Evolutionary conservation across 2,329 filamentous ascomycete species (phyloP), one percentile per base, ranked within the genome.

Genomic region (Colletotrichum falcatum): DNA sequence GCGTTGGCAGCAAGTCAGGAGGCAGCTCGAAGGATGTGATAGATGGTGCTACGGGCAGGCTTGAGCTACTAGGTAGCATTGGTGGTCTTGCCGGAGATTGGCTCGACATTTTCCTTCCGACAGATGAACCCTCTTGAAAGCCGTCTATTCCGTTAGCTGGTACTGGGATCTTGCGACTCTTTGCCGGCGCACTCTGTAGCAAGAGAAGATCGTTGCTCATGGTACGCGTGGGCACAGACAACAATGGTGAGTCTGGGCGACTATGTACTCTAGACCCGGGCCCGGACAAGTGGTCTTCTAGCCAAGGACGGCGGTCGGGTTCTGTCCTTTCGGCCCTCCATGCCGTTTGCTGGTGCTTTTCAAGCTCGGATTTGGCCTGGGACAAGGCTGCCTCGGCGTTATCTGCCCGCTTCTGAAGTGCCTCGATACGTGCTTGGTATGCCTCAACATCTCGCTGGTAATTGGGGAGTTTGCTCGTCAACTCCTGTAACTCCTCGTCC

Each of bases 401-500:
- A 73, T 91, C 87, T 28, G 90, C 86, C n/a, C 88, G 87, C 69
- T 87, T 86, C 72, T 90, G 89, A 3, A 97, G 82, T 20, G 86
- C 82, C 55, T 90, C 87, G 33, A 92, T 79, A 72, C 90, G 86
- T 4, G 85, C 82, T 64, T 88, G 88, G 65, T 89, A 88, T 28
- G 86, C 83, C 18, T 86, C 83, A 2, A 93, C 81, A 68, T 94
- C 91, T 71, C 89, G 85, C 68, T 92, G 88, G 9, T 91, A 85
- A 20, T 83, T 85, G n/a, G 88, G 86, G n/a, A 92, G 84, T 65
- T 89, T 88, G 46, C 86, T 90, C 75, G 85, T 88, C 72, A 89
- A 84, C 61, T 88, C 87, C 76, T 98, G 94, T 7, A 97, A 82
- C 74, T 98, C 94, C 74, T 97, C 93, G 78, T 97, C 94, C 28